A percentile compares a stretch with the other conserved stretches of the same genome.
These are phyloP conservation scores for Tetrapisispora phaffii DNA, from an alignment of 805 yeast species.

Conservation along the genomic window DNA sequence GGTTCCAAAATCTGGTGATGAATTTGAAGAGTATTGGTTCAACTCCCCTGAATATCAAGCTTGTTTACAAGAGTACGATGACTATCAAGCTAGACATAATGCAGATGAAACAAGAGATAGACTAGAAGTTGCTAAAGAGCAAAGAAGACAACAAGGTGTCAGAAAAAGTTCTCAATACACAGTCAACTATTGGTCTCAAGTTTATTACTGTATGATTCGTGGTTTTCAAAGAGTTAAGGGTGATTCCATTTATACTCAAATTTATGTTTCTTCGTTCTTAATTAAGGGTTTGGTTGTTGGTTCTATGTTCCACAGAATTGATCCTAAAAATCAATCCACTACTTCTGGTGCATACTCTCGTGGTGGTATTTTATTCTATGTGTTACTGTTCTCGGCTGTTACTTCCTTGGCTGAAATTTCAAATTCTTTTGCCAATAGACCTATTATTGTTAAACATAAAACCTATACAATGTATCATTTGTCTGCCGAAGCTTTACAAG, in stretches of 20 bases:
- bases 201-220: constrained; percentile 42
- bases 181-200: constrained; percentile 41
- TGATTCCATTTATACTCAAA: constrained; percentile 45
- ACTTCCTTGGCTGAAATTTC: constrained; percentile 55
- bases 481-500: constrained; percentile 54
- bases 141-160: constrained; percentile 35
- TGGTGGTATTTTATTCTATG: constrained; percentile 55
- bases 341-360: constrained; percentile 52
- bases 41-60: constrained; percentile 43
- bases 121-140: constrained; percentile 34
- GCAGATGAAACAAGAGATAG: constrained; percentile 33
- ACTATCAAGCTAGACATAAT: constrained; percentile 34
- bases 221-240: constrained; percentile 46
- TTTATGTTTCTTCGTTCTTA: constrained; percentile 42
- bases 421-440: constrained; percentile 48
- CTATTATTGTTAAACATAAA: constrained; percentile 55
- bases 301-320: constrained; percentile 47
- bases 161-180: constrained; percentile 34
- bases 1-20: constrained; percentile 47
- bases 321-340: constrained; percentile 28
- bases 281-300: constrained; percentile 52
- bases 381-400: constrained; percentile 49
- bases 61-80: constrained; percentile 32
- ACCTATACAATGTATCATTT: constrained; percentile 54
- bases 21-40: constrained; percentile 53